Evolutionary conservation across 306 rosid species (phyloP).

Genomic region (Herpetospermum pedunculosum): DNA sequence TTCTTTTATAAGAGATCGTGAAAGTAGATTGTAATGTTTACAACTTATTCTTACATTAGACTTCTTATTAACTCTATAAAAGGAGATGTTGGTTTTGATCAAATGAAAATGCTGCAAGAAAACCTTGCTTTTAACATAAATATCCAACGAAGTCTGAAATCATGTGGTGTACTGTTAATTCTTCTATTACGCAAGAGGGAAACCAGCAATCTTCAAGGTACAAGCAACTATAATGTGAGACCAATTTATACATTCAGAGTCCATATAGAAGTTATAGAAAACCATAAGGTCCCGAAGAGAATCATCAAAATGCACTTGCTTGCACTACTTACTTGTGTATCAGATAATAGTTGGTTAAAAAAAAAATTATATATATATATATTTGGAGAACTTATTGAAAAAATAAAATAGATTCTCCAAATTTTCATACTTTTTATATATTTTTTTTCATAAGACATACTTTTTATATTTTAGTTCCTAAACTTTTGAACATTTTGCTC

Average conservation of each 20-base stretch:
- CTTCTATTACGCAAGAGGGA: background rate
- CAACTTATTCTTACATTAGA: background rate
- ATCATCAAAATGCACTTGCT: background rate
- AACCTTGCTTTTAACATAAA: background rate
- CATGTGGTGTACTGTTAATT: background rate
- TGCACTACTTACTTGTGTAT: background rate
- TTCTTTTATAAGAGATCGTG: background rate
- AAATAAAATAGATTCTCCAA: too few relatives aligned
- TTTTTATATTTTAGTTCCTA: too few relatives aligned
- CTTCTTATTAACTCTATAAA: background rate
- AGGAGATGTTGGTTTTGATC: background rate
- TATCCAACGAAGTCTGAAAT: background rate
- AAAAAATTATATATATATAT: too few relatives aligned
- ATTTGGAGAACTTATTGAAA: too few relatives aligned
- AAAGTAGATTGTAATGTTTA: background rate
- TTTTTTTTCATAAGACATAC: too few relatives aligned
- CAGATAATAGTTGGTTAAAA: too few relatives aligned
- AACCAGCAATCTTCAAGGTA: background rate
- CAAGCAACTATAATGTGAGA: background rate
- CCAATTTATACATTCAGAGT: background rate
- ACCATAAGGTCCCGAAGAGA: background rate
- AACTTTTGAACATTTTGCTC: background rate
- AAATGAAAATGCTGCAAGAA: background rate
- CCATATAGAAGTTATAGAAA: background rate
- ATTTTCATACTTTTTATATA: too few relatives aligned